phyloP scores from a whole-genome alignment of 768 basidiomycete species.

The Phylloporus sp. region DNA sequence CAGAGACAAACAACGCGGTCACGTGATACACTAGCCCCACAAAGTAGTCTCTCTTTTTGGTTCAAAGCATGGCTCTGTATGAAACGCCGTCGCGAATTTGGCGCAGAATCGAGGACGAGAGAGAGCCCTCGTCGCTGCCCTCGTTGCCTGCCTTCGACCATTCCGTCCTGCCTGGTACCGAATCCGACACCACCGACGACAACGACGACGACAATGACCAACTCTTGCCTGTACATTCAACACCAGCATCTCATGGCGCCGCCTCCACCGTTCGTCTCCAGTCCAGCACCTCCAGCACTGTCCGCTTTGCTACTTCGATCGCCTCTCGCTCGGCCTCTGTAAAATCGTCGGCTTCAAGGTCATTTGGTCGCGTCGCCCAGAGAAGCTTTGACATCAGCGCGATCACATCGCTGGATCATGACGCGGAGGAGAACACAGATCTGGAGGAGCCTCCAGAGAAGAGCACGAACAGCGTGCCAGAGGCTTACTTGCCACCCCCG shows the following conservation, averaged over 20 bases:
- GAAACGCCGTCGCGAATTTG: conserved; percentile 85
- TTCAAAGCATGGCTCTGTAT: conserved; percentile 41
- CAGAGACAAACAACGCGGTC: too few species aligned
- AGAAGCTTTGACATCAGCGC: conserved; percentile 59
- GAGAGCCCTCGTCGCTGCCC: conserved; percentile 78
- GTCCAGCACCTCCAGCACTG: conserved; percentile 45
- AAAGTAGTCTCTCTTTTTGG: too few species aligned
- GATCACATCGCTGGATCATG: conserved; percentile 49
- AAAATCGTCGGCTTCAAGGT: conserved; percentile 33
- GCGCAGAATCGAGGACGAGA: conserved; percentile 75
- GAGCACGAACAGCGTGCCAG: conserved; percentile 50
- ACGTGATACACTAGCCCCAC: too few species aligned
- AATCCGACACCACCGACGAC: conserved; percentile 34
- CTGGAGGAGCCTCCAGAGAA: conserved; percentile 35
- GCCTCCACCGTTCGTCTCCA: conserved; percentile 48
- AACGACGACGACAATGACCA: conserved; percentile 40
- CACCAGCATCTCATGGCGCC: conserved; percentile 52
- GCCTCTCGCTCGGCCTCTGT: conserved; percentile 37
- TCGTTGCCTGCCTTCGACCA: conserved; percentile 71
- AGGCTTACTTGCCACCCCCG: conserved; percentile 47
- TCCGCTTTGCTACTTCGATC: conserved; percentile 50
- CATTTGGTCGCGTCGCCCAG: conserved; percentile 29
- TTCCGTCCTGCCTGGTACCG: conserved; percentile 40
- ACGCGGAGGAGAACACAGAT: conserved; percentile 32
- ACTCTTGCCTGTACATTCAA: conserved; percentile 59